A percentile compares a stretch with the other conserved stretches of the same genome.
Evolutionary conservation across 2,329 filamentous ascomycete genomes (phyloP).

Genomic region (Diplodia mutila): DNA sequence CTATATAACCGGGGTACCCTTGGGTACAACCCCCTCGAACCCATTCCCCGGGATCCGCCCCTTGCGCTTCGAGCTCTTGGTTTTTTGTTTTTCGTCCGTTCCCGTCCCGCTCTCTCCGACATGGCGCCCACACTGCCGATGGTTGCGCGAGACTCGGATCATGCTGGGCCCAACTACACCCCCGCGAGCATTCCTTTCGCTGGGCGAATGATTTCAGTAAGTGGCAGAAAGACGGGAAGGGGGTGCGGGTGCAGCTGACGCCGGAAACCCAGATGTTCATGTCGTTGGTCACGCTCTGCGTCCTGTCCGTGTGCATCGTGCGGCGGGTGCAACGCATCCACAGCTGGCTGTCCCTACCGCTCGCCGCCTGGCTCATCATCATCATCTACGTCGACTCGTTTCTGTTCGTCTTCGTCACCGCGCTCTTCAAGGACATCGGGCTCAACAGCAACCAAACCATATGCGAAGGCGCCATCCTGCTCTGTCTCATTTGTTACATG

Average conservation of each 20-base stretch:
- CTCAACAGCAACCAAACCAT: conserved; percentile 55
- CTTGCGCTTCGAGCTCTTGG: not conserved
- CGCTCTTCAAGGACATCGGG: conserved; percentile 61
- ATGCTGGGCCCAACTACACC: not conserved
- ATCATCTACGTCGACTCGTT: conserved; percentile 65
- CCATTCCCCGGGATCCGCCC: not conserved
- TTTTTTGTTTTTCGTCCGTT: not conserved
- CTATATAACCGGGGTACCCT: not conserved
- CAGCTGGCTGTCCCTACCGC: conserved; percentile 32
- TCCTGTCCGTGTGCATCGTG: conserved; percentile 29
- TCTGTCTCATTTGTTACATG: conserved; percentile 43
- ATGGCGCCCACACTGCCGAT: conserved; percentile 1
- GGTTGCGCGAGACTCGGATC: not conserved
- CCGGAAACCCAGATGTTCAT: not conserved
- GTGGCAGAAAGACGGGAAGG: conserved; percentile 34
- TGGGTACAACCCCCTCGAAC: not conserved
- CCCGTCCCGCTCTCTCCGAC: not conserved
- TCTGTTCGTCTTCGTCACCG: conserved; percentile 61
- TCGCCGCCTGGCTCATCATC: conserved; percentile 52
- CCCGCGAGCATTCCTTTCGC: conserved; percentile 32
- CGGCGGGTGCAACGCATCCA: conserved; percentile 34
- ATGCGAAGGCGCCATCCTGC: conserved; percentile 62
- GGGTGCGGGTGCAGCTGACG: too few species aligned
- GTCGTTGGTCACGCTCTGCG: conserved; percentile 7
- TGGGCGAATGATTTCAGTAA: conserved; percentile 32